Evolutionary conservation across 345 rosid genomes (phyloP).

Genomic region (Moricandia arvensis): DNA sequence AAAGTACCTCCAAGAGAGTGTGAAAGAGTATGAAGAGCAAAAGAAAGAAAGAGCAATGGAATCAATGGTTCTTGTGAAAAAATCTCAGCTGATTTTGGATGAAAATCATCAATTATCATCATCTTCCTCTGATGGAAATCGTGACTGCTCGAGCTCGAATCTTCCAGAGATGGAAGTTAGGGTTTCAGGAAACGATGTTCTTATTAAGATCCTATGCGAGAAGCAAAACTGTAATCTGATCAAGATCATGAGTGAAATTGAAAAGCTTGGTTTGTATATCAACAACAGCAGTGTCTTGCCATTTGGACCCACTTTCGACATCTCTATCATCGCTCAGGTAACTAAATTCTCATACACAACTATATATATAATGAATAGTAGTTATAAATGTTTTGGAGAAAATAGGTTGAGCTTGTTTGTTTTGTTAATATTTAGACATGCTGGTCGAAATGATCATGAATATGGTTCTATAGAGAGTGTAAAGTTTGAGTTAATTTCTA

Average conservation of each 20-base stretch:
- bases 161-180: slow-evolving; percentile 85
- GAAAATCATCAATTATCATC: slow-evolving; percentile 13
- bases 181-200: slow-evolving; percentile 56
- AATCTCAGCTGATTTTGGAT: slow-evolving; percentile 49
- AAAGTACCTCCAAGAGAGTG: slow-evolving; percentile 75
- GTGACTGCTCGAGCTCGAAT: slow-evolving; percentile 23
- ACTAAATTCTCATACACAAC: neutral
- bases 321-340: neutral
- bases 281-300: slow-evolving; percentile 58
- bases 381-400: neutral
- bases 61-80: slow-evolving; percentile 67
- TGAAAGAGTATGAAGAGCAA: slow-evolving; percentile 65
- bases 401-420: neutral
- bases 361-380: neutral
- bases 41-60: slow-evolving; percentile 56
- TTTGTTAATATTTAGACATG: neutral
- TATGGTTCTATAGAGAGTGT: neutral
- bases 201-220: slow-evolving; percentile 72
- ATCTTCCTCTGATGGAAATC: slow-evolving; percentile 22
- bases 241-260: slow-evolving; percentile 61
- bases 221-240: slow-evolving; percentile 61
- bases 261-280: slow-evolving; percentile 57
- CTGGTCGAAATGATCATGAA: neutral
- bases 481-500: too few species aligned
- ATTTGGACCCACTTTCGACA: slow-evolving; percentile 60